Base-by-base conservation (phyloP, 2,329 filamentous ascomycete genomes). In the Leptographium galeiforme region DNA sequence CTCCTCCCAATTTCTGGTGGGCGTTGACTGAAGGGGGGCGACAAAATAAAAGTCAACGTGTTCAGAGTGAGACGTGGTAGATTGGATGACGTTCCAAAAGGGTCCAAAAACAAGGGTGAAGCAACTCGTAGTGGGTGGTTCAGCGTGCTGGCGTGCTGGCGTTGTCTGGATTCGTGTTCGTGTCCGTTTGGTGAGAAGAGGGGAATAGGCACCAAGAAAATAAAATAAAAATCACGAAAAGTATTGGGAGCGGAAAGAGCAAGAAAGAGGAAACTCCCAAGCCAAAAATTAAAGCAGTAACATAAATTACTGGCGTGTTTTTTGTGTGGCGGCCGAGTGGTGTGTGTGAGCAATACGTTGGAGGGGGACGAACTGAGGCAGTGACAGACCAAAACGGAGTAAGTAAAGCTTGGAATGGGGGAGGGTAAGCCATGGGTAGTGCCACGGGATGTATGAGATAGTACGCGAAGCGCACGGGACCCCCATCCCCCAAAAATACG, bases 251-350 rank as follows among this genome's bases (percentile, higher is more conserved):
- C 39, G 41, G 41, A 48, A 18, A 51, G 39, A 45, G 43, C 25
- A 51, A 40, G 41, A 53, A 36, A 46, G 45, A 53, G 18, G 38
- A 55, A 49, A 50, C 30, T 34, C 53, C 38, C 40, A 44, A 19
- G 32, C 51, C 52, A 56, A 55, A 48, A 55, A 55, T 51, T 51
- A 53, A 50, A 36, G 25, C 18, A 52, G 43, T 41, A 55, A 47
- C 40, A 48, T 50, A 25, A 53, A 50, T 54, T 53, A 53, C 55
- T 51, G 53, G 55, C 50, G 55, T 55, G 55, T 55, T 49, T 25
- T 49, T 52, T 52, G 39, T 55, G 39, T 48, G 53, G 54, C 36
- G 53, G 44, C 39, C 40, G 54, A 41, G 54, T 54, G 54, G 51
- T 51, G 54, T 53, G 54, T 47, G 51, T 41, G 51, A 40, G 19